Evolutionary conservation across 495 filamentous ascomycete genomes (phyloP).

Genomic region (Penicillium coffeae): DNA sequence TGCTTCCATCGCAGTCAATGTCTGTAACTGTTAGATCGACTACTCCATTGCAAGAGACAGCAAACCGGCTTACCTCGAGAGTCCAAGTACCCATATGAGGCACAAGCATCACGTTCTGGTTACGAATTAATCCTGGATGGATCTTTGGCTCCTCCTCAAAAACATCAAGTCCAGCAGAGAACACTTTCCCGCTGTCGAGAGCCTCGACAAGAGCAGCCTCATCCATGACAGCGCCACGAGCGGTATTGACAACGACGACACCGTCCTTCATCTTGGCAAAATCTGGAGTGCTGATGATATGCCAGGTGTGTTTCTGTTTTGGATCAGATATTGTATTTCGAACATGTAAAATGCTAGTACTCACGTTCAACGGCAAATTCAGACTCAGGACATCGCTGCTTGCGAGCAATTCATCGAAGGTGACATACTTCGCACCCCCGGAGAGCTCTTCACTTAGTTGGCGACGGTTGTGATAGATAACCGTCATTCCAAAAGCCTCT

Average conservation of each 20-base stretch:
- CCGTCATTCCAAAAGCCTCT: conserved; percentile 60
- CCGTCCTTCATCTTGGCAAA: conserved; percentile 69
- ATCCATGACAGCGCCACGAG: conserved; percentile 66
- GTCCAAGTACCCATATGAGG: conserved; percentile 72
- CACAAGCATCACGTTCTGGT: conserved; percentile 58
- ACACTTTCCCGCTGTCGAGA: conserved; percentile 57
- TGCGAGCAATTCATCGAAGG: conserved; percentile 62
- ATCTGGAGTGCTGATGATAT: conserved; percentile 60
- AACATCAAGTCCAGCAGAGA: conserved; percentile 61
- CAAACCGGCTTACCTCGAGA: conserved; percentile 45
- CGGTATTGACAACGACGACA: conserved; percentile 69
- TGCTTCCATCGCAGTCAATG: conserved; percentile 61
- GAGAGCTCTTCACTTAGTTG: conserved; percentile 51
- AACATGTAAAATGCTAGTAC: conserved; percentile 23
- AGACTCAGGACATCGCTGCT: conserved; percentile 71
- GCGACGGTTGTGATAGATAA: conserved; percentile 65
- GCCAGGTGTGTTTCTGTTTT: conserved; percentile 56
- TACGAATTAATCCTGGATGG: conserved; percentile 56
- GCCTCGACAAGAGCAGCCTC: conserved; percentile 65
- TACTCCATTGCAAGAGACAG: not conserved
- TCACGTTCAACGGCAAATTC: conserved; percentile 72
- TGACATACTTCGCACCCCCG: conserved; percentile 61
- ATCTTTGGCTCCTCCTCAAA: conserved; percentile 67
- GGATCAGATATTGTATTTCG: not conserved
- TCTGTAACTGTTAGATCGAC: conserved; percentile 30